Percentiles rank a stretch among this genome's conserved stretches.
These are phyloP conservation scores for Melampsora larici-populina DNA, from an alignment of 1,284 basidiomycete species.

Conservation along the genomic window DNA sequence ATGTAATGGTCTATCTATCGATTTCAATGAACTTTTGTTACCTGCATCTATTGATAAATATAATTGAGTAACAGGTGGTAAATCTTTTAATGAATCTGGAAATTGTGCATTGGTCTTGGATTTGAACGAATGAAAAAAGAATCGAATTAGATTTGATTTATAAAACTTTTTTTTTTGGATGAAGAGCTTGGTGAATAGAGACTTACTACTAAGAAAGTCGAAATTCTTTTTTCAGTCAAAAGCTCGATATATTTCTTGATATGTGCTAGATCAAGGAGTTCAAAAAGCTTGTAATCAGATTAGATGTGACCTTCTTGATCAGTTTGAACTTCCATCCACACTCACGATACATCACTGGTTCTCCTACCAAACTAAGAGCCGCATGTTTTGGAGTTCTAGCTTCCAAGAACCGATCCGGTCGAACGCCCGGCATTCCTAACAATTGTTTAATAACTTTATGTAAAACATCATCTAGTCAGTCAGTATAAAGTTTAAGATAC, in stretches of 20 bases:
- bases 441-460: slow-evolving; percentile 43
- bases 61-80: slow-evolving; percentile 44
- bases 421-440: slow-evolving; percentile 42
- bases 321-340: too few species aligned
- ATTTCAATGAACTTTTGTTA: slow-evolving; percentile 39
- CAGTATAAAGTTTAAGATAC: too few species aligned
- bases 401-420: slow-evolving; percentile 40
- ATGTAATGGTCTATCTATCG: slow-evolving; percentile 43
- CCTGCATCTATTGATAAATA: slow-evolving; percentile 45
- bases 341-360: slow-evolving; percentile 44
- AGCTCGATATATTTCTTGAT: slow-evolving; percentile 44
- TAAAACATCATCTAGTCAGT: too few species aligned
- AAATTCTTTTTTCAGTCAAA: slow-evolving; percentile 39
- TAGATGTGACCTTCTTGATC: neutral
- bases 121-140: neutral
- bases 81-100: slow-evolving; percentile 37
- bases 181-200: too few species aligned
- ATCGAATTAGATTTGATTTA: neutral
- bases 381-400: slow-evolving; percentile 43
- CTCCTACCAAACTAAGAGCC: slow-evolving; percentile 44
- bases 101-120: slow-evolving; percentile 44
- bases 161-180: too few species aligned
- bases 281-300: neutral
- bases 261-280: slow-evolving; percentile 18
- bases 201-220: slow-evolving; percentile 42